A percentile compares a stretch with the other conserved stretches of the same genome.
These are phyloP conservation scores for Epicoccum nigrum DNA, from an alignment of 2,329 filamentous ascomycete genomes.

Conservation along the genomic window DNA sequence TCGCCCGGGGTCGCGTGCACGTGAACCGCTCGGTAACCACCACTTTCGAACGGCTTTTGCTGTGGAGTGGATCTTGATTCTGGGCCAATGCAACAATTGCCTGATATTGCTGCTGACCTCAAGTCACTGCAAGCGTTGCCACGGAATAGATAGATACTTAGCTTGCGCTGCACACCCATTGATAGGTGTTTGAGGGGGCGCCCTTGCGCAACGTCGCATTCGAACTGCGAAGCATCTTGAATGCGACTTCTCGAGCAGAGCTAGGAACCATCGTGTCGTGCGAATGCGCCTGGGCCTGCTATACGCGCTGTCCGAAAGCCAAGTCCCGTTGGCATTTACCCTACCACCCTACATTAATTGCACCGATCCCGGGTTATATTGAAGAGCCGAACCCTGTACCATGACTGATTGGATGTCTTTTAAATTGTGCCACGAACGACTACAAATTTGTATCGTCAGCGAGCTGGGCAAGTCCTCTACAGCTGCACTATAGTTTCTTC, in stretches of 20 bases:
- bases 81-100: constrained; percentile 5
- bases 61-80: not conserved
- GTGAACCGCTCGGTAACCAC: constrained; percentile 7
- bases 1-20: constrained; percentile 3
- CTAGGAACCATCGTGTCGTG: not conserved
- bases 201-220: constrained; percentile 18
- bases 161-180: not conserved
- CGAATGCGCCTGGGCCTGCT: not conserved
- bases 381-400: constrained; percentile 7
- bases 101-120: constrained; percentile 7
- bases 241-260: not conserved
- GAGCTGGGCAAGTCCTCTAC: not conserved
- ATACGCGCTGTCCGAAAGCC: not conserved
- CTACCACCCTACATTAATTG: too few species aligned
- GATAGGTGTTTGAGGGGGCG: constrained; percentile 4
- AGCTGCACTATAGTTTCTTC: not conserved
- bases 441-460: not conserved
- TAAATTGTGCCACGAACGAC: constrained; percentile 6
- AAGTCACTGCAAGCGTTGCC: constrained; percentile 3
- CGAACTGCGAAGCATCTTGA: not conserved
- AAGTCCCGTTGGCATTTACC: constrained; percentile 2
- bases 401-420: constrained; percentile 13
- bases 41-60: not conserved
- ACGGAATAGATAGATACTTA: constrained; percentile 7
- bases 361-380: not conserved